A percentile compares a stretch with the other conserved stretches of the same genome.
Evolutionary conservation across 768 basidiomycete genomes (phyloP).

Genomic region (Boletus rubescentipes): DNA sequence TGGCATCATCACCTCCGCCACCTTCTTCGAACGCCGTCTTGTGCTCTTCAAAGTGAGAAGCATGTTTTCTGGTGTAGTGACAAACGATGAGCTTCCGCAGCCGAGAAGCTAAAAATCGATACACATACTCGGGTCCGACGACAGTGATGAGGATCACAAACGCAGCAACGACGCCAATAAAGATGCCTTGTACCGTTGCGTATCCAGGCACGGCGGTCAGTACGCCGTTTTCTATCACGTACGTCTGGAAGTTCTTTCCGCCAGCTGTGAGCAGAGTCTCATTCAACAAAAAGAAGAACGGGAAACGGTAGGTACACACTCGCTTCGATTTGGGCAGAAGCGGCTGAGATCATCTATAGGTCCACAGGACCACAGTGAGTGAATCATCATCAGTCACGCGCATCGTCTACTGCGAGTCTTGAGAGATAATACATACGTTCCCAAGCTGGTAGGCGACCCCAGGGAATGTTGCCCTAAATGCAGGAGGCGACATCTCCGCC

Average conservation of each 20-base stretch:
- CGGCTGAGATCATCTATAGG: constrained; percentile 60
- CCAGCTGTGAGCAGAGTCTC: constrained; percentile 44
- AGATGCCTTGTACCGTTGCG: constrained; percentile 79
- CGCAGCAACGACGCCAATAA: constrained; percentile 79
- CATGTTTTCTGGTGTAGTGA: constrained; percentile 54
- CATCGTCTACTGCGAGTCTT: too few species aligned
- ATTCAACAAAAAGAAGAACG: neutral
- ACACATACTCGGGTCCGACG: constrained; percentile 75
- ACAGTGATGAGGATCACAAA: constrained; percentile 76
- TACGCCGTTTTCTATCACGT: constrained; percentile 42
- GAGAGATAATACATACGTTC: constrained; percentile 40
- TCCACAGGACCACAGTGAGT: neutral
- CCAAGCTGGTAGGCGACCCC: constrained; percentile 86
- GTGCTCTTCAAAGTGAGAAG: constrained; percentile 81
- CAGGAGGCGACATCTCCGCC: constrained; percentile 82
- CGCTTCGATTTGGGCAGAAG: constrained; percentile 80
- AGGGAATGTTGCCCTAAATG: constrained; percentile 86
- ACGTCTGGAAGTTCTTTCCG: constrained; percentile 54
- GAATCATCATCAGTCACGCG: neutral
- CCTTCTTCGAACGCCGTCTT: constrained; percentile 80
- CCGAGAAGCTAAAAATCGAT: neutral
- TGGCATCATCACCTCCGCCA: constrained; percentile 50
- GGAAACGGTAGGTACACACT: constrained; percentile 35
- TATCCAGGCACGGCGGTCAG: constrained; percentile 56
- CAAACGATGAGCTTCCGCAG: neutral